Evolutionary conservation across 495 filamentous ascomycete species (phyloP), one percentile per base, ranked within the genome.

Genomic region (Penicillium cosmopolitanum): DNA sequence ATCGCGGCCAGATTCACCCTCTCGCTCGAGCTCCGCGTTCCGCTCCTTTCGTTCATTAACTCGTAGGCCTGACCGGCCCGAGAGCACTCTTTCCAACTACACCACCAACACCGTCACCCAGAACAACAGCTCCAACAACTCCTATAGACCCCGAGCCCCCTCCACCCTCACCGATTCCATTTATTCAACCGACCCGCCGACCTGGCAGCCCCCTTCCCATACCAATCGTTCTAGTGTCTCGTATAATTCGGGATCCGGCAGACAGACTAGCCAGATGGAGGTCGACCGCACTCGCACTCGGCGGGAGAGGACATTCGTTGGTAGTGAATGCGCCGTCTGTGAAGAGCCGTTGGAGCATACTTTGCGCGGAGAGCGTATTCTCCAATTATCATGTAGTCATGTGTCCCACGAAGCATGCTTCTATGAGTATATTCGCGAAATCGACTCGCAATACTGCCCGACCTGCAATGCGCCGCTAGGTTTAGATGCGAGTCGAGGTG

Each of bases 371-470:
- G 95, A 99, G 76, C 87, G 92, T 57, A 91, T 99, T 53, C 82
- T 99, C 54, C 96, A 98, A 69, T 94, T 99, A 67, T 96, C 95
- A 25, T 99, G 95, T 73, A 82, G 86, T 11, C 95, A 99, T 72
- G 96, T 99, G 35, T 91, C 94, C 15, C 95, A 99, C 68, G 95
- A 98, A 72, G 96, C 96, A 18, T 99, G 95, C 76, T 99, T 99
- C 73, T 99, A 98, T 75, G 96, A 99, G 75, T 97, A 93, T 68
- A 95, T 99, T 64, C 90, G 92, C 60, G 94, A 96, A 71, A 90
- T 91, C 60, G 96, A 99, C 62, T 92, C 91, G 42, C 93, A 99
- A 66, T 93, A 89, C 71, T 99, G 95, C 73, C 95, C 95, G 38
- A 89, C 91, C 60, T 99, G 95, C 74, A 91, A 97, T 82, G 90